Evolutionary conservation across 192 early-diverging fungal species (phyloP), one percentile per base, ranked within the genome.

Genomic region (Umbelopsis sp.): DNA sequence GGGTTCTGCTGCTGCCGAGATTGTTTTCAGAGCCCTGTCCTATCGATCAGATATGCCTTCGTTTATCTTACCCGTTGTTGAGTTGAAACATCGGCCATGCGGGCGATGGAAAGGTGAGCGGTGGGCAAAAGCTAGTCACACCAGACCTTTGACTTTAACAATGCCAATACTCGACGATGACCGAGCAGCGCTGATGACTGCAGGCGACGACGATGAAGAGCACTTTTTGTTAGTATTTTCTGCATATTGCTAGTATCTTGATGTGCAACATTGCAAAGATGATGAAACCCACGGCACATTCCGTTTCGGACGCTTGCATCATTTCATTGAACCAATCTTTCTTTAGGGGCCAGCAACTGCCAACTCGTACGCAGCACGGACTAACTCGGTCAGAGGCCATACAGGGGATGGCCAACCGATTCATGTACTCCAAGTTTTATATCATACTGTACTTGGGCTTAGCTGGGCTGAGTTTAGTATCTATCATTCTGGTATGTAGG

Each of bases 401-500:
- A 18, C 81, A 84, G 71, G 85, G 85, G 27, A 74, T 88, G 51
- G 86, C 86, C 41, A 88, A 85, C 73, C 69, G 86, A 20, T 80
- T 88, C 68, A 79, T 88, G 69, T 88, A 88, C 49, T 88, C 86
- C 20, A 81, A 71, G 20, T 85, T 82, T 69, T 88, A 88, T 72
- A 86, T 84, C 72, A 71, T 78, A 22, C 73, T 88, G 6, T 88
- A 88, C 49, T 16, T 88, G 12, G 77, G 77, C 55, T 70, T 88
- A 67, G 86, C 78, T 2, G 45, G 78, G 15, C 79, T 88, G 20
- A 83, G 82, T 69, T 35, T 81, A 27, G 71, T 82, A 45, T 84
- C 86, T 20, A 84, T 88, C 35, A 61, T 85, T n/a, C 71, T 88
- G 58, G 82, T 83, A 78, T 50, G 52, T 65, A 27, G 27, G 22